Evolutionary conservation across 108 stramenopile species (phyloP).

Genomic region (Skeletonema costatum): DNA sequence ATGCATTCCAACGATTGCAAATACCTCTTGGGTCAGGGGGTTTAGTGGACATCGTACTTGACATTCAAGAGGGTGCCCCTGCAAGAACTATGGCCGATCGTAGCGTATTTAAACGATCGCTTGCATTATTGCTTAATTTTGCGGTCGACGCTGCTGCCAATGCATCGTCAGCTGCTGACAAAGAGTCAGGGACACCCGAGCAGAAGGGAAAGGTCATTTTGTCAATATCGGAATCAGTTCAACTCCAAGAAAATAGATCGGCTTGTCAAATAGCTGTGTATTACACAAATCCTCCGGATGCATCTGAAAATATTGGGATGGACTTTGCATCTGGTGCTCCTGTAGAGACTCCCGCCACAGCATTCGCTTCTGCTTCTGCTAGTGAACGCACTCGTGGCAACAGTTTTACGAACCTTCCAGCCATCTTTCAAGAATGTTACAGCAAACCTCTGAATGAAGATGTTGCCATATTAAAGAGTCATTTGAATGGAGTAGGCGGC

Average conservation of each 20-base stretch:
- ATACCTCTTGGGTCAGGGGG: conserved; percentile 12
- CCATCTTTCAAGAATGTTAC: conserved; percentile 1
- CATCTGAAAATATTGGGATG: conserved; percentile 3
- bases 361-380: conserved; percentile 13
- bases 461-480: not conserved
- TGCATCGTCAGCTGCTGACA: conserved; percentile 18
- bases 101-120: conserved; percentile 22
- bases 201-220: conserved; percentile 27
- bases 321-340: not conserved
- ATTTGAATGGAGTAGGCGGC: conserved; percentile 22
- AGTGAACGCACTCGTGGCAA: conserved; percentile 5
- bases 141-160: conserved; percentile 47
- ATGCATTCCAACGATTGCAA: conserved; percentile 20
- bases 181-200: not conserved
- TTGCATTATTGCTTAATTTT: conserved; percentile 39
- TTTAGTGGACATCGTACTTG: conserved; percentile 37
- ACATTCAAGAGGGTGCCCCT: conserved; percentile 42
- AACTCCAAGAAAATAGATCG: conserved; percentile 7
- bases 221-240: conserved; percentile 18
- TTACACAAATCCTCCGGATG: conserved; percentile 43
- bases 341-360: conserved; percentile 7
- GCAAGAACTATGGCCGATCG: conserved; percentile 20
- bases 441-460: conserved; percentile 1
- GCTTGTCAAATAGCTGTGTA: conserved; percentile 37
- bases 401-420: conserved; percentile 1